Base-by-base conservation (phyloP, 495 filamentous ascomycete genomes). In the Hypoxylon trugodes region DNA sequence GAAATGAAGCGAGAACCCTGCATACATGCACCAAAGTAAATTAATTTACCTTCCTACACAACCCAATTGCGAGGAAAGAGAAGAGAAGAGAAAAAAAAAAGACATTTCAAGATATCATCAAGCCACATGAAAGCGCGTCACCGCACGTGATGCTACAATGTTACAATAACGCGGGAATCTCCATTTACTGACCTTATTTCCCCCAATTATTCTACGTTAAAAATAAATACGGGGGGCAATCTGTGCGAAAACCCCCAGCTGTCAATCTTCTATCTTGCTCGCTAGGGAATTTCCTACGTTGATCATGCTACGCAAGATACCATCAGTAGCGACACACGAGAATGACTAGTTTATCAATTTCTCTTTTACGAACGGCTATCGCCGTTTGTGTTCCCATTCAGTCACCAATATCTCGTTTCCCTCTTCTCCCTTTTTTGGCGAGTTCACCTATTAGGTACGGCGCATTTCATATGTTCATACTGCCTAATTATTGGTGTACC, bases 181-280 rank as follows among this genome's bases (percentile, higher is more conserved):
- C 64, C 57, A 58, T 61, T n/a, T 43, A 35, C 38, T 28, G 33
- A n/a, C 32, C 46, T n/a, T 32, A 53, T 26, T 21, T 12, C n/a
- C 28, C 16, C 53, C 50, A 66, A 60, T 67, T 16, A 32, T 50
- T 53, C n/a, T 10, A 30, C 13, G 26, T 54, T 67, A 67, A 54
- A 67, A 67, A 67, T 67, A 67, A 67, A 61, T 51, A 61, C 58
- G 52, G 58, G 47, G 63, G 58, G 45, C 59, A 53, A 67, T 67
- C 64, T 67, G 47, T 56, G 50, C 50, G 21, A 58, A 58, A 41
- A 32, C 15, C 58, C 53, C 58, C 52, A 59, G 58, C 35, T 49
- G 48, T 60, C 64, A 62, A 61, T 62, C 64, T 59, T 57, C 40
- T 18, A 57, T 52, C 43, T 51, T 25, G 19, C 50, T 60, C 37